Evolutionary conservation across 2,329 filamentous ascomycete species (phyloP), one percentile per base, ranked within the genome.

Genomic region (Alternaria triticimaculans): DNA sequence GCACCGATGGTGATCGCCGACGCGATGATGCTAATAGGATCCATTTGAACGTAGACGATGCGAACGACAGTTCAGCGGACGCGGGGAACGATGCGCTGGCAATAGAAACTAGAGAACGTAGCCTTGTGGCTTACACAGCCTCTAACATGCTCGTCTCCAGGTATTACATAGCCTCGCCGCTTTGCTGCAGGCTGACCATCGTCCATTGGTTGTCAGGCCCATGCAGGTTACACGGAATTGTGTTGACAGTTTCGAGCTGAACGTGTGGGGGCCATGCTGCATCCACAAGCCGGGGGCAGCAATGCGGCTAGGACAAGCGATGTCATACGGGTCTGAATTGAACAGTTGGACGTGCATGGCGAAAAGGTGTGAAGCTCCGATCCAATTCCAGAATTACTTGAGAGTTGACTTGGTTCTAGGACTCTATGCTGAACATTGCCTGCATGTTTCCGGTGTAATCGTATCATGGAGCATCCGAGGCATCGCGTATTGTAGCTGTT

Each of bases 1-100:
- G 43, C 58, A 5, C 56, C 72, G 33, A 73, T 58, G 21, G 68
- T 61, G 23, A 71, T 48, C 9, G 62, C 63, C 2, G 68, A 66
- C 8, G 58, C 62, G 18, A 65, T 51, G 7, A 65, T 25, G 7
- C 51, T 55, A 11, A 56, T 41, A 5, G 43, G 37, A 48, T 68
- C 63, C 64, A 66, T 68, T 5, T 25, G 55, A 14, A 41, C 2
- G 10, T 28, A 21, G 43, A 55, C 9, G 28, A 46, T 37, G 45
- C 23, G 44, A 61, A 55, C 49, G 54, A 55, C 20, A 15, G 53
- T 62, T 62, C 55, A 18, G 26, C 25, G 20, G 25, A 6, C 12
- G 20, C 25, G 45, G 7, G 41, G 26, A 50, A 53, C n/a, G 43
- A 41, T 21, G 49, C 11, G 15, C 14, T 46, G 21, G 21, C 51